Evolutionary conservation across 2,329 filamentous ascomycete species (phyloP).

Genomic region (Stachybotrys chlorohalonatus): DNA sequence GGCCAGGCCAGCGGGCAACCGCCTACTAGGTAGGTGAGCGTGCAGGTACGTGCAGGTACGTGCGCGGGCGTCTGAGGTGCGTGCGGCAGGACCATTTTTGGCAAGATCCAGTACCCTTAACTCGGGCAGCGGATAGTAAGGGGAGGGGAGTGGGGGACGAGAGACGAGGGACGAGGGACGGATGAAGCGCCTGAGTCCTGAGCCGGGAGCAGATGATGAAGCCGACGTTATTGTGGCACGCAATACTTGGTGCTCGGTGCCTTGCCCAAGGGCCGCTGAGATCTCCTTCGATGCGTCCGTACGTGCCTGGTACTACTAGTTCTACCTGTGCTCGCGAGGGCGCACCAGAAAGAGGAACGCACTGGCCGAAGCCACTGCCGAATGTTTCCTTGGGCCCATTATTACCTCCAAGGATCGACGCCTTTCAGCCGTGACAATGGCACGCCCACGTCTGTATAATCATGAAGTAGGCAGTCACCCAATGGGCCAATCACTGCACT

Average conservation of each 20-base stretch:
- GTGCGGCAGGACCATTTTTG: not conserved
- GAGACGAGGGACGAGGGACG: not conserved
- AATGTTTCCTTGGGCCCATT: no score
- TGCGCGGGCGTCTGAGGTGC: not conserved
- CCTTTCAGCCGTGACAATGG: no score
- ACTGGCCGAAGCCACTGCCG: not conserved
- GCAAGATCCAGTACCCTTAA: not conserved
- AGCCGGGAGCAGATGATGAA: no score
- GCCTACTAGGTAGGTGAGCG: not conserved
- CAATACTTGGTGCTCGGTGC: no score
- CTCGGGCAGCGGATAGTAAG: not conserved
- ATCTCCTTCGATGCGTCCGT: no score
- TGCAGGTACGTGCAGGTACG: constrained; percentile 6
- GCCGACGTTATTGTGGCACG: no score
- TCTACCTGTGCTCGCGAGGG: not conserved
- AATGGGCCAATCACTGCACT: not conserved
- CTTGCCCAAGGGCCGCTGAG: no score
- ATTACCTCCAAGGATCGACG: no score
- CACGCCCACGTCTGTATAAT: no score
- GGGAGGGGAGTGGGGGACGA: not conserved
- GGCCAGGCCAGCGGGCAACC: not conserved
- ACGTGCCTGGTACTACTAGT: not conserved
- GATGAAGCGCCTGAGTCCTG: no score
- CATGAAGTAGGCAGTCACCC: not conserved
- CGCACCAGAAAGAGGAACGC: not conserved